These are phyloP conservation scores for Alternaria incomplexa DNA, from an alignment of 2,329 filamentous ascomycete species.

Conservation along the genomic window DNA sequence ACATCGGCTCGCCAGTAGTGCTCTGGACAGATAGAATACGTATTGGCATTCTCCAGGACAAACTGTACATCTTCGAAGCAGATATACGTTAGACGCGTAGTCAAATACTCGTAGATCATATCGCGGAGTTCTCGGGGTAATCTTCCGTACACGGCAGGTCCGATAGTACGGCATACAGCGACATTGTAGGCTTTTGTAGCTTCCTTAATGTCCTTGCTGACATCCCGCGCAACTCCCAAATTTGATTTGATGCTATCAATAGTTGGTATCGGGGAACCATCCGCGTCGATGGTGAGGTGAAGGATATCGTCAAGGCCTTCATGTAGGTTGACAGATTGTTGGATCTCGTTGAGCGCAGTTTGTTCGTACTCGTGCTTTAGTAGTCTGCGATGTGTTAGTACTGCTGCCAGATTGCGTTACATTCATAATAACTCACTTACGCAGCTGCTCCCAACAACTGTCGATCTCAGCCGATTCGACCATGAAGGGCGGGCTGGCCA, in stretches of 20 bases:
- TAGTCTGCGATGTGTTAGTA: not conserved
- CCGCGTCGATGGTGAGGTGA: not conserved
- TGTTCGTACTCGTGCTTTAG: not conserved
- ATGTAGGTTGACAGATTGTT: not conserved
- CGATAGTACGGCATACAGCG: not conserved
- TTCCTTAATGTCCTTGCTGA: not conserved
- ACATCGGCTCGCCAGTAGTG: not conserved
- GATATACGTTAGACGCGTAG: not conserved
- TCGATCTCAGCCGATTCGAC: not conserved
- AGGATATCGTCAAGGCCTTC: not conserved
- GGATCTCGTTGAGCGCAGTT: not conserved
- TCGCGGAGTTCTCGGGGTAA: conserved; percentile 1
- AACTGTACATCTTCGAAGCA: too few relatives aligned
- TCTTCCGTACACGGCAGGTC: not conserved
- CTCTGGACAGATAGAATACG: not conserved
- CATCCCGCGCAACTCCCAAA: not conserved
- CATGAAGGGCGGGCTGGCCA: not conserved
- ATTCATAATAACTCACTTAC: not conserved
- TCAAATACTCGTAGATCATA: not conserved
- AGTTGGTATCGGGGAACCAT: not conserved
- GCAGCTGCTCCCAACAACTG: not conserved
- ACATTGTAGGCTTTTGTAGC: not conserved
- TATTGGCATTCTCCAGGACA: too few relatives aligned
- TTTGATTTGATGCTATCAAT: not conserved
- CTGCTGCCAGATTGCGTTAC: too few relatives aligned